Base-by-base conservation (phyloP, 805 yeast species). In the Ascoidea asiatica region DNA sequence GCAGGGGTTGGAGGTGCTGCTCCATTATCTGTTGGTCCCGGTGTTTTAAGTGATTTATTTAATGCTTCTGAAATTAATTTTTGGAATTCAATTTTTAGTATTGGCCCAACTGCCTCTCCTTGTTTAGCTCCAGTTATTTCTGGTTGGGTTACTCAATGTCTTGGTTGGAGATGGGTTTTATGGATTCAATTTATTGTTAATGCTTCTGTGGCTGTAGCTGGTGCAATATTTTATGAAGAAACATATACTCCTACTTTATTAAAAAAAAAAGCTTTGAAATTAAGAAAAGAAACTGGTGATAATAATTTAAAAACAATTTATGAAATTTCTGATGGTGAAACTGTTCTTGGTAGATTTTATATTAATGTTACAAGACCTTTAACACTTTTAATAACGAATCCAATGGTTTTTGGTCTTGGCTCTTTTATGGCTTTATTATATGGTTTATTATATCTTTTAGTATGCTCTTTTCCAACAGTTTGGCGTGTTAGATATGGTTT, bases 1-100 rank as follows among this genome's bases (percentile, higher is more conserved):
- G 81, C 82, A 2, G 88, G 88, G 2, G 57, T 72, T n/a, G 75
- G 78, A 43, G 84, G 82, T 5, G 72, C 80, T 44, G 79, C 83
- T 0, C 81, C 87, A 1, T 61, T 80, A 36, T 75, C 79, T 40
- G 79, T 79, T 6, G 85, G 84, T 20, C 83, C 84, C 1, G 87
- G 86, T 19, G 72, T 76, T 5, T 60, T 81, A 38, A 77, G 82
- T 18, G 88, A 81, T 53, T 53, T 80, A 48, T 80, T 68, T 54
- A 64, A 64, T 43, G 73, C 71, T 47, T 56, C 63, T 41, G 66
- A 71, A 33, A 66, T 86, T 43, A 75, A 72, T 43, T 55, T 63
- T 36, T 81, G 82, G 1, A 62, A 79, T 64, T 75, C 81, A 1
- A 59, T 73, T 6, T 79, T 71, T 55, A 63, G 73, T 3, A 54